Evolutionary conservation across 108 stramenopile species (phyloP), one percentile per base, ranked within the genome.

Genomic region (Nitzschia sp.): DNA sequence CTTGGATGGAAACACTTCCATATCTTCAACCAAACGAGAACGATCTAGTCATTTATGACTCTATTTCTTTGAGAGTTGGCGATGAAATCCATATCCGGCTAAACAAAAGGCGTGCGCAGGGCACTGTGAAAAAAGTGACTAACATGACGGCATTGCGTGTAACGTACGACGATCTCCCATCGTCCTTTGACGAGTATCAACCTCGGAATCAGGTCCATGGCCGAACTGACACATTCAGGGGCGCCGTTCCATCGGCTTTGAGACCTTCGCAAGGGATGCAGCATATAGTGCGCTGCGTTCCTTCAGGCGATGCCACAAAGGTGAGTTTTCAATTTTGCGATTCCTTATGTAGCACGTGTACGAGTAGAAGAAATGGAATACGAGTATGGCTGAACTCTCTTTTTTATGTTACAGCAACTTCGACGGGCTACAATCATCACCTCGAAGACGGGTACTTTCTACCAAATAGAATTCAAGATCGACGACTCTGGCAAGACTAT

Each of bases 141-240:
- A 25, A 60, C 19, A 75, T 81, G 78, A 59, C 62, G 19, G 75
- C 66, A 25, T 80, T 73, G 4, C 84, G 66, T 32, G 33, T 88
- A 23, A 75, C 68, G 11, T 88, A 79, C 63, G 85, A 85, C 29
- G 83, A 75, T 45, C 80, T 82, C 28, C 87, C 87, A 11, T 69
- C 73, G 26, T 32, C 79, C 17, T 88, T 84, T 53, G 74, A 86
- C 66, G 87, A 88, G 41, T 88, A 69, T 68, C 74, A 66, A 19
- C 85, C 85, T 23, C 45, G 32, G 36, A 74, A 77, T 22, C 63
- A 61, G 41, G 60, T 61, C 6, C 35, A 26, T 11, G 41, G 38
- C 8, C 32, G 60, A 1, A n/a, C 60, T 2, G 41, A 61, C n/a
- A 61, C 26, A n/a, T 44, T 19, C 60, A 19, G 21, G 25, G 1